Evolutionary conservation across 257 asterid species (phyloP).

Genomic region (Ophiorrhiza pumila): DNA sequence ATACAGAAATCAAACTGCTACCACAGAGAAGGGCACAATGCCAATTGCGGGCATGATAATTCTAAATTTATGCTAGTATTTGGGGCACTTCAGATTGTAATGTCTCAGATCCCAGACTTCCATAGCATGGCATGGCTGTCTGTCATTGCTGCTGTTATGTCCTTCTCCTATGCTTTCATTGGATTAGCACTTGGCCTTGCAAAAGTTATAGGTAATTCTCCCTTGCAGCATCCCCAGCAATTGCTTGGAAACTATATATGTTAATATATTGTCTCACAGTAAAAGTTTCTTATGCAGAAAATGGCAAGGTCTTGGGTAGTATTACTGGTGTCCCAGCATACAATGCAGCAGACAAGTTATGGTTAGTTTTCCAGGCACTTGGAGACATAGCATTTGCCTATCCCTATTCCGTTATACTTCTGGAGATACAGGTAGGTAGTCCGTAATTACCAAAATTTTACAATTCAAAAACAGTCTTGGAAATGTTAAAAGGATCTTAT

Average conservation of each 20-base stretch:
- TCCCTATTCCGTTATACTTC: constrained; percentile 57
- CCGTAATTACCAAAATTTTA: neutral
- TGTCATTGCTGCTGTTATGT: constrained; percentile 65
- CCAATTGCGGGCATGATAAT: constrained; percentile 40
- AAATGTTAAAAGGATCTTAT: too few species aligned
- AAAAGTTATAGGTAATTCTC: constrained; percentile 56
- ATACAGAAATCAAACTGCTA: constrained; percentile 68
- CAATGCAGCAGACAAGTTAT: constrained; percentile 40
- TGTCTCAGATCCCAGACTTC: constrained; percentile 72
- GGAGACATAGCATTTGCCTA: constrained; percentile 79
- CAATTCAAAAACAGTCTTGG: too few species aligned
- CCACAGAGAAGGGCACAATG: constrained; percentile 56
- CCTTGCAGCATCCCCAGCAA: neutral
- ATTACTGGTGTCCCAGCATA: constrained; percentile 53
- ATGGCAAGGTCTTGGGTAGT: constrained; percentile 62
- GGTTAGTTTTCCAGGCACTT: constrained; percentile 60
- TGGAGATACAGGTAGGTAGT: constrained; percentile 59
- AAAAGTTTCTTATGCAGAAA: constrained; percentile 35
- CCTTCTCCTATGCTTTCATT: constrained; percentile 55
- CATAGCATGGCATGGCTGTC: constrained; percentile 67
- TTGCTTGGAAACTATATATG: neutral
- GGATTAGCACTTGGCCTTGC: constrained; percentile 74
- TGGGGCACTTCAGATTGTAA: constrained; percentile 52
- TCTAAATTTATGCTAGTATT: constrained; percentile 49
- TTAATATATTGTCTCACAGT: neutral